Evolutionary conservation across 805 yeast species (phyloP).

Genomic region (Zygotorulaspora chibaensis): DNA sequence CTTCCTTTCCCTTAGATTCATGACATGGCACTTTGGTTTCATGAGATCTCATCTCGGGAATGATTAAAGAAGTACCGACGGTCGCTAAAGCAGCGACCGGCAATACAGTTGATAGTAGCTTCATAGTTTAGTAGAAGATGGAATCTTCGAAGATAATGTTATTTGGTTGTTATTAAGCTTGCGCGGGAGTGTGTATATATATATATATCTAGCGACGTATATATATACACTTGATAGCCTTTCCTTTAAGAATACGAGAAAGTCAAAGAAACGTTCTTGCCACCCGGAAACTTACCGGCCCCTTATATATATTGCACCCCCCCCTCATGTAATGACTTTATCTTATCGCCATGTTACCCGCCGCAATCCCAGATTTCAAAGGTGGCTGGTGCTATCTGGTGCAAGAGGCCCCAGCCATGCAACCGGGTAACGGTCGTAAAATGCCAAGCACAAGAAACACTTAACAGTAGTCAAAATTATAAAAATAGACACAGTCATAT

Average conservation of each 20-base stretch:
- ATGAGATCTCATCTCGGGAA: conserved; percentile 48
- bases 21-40: conserved; percentile 9
- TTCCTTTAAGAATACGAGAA: no score
- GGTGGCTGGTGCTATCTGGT: no score
- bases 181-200: not conserved
- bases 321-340: no score
- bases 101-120: conserved; percentile 23
- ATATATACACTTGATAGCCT: not conserved
- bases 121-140: conserved; percentile 15
- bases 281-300: no score
- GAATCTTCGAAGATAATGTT: not conserved
- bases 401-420: no score
- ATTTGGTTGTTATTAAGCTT: not conserved
- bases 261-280: no score
- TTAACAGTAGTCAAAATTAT: no score
- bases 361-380: no score
- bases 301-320: no score
- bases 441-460: no score
- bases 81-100: conserved; percentile 38
- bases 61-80: conserved; percentile 51
- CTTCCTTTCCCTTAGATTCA: not conserved
- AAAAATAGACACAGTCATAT: not conserved
- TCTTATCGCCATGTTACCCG: no score
- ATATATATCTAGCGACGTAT: not conserved
- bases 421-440: no score